phyloP scores from a whole-genome alignment of 1,139 yeast species.

The Yamadazyma pseudoaaseri region DNA sequence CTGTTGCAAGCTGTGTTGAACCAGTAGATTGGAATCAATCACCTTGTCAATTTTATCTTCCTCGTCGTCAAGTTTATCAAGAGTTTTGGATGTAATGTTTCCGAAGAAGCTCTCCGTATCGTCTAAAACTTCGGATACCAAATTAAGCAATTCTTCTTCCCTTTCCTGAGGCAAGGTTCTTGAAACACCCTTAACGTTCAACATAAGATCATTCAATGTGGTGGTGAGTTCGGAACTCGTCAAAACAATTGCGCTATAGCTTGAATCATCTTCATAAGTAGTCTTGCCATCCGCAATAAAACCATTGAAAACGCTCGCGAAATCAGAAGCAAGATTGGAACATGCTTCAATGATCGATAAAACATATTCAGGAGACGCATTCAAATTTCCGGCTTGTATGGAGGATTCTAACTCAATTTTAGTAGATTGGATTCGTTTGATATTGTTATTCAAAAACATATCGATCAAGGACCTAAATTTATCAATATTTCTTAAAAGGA shows the following conservation, averaged over 20 bases:
- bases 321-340: constrained; percentile 73
- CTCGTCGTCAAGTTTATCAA: constrained; percentile 53
- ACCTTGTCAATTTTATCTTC: constrained; percentile 73
- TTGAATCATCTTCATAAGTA: constrained; percentile 53
- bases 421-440: constrained; percentile 71
- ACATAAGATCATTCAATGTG: constrained; percentile 62
- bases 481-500: constrained; percentile 48
- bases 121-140: constrained; percentile 59
- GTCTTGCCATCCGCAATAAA: constrained; percentile 76
- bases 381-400: constrained; percentile 80
- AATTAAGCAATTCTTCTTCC: constrained; percentile 49
- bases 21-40: constrained; percentile 70
- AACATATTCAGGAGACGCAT: constrained; percentile 72
- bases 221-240: constrained; percentile 68
- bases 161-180: constrained; percentile 53
- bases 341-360: constrained; percentile 71
- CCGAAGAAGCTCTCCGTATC: constrained; percentile 63
- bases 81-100: constrained; percentile 53
- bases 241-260: constrained; percentile 54
- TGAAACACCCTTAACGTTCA: constrained; percentile 69
- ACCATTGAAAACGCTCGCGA: constrained; percentile 76
- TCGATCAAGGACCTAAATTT: constrained; percentile 64
- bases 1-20: constrained; percentile 68
- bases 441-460: constrained; percentile 67
- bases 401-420: constrained; percentile 74